Conservation (phyloP, 345 rosid genomes). For the Linum lewisii region DNA sequence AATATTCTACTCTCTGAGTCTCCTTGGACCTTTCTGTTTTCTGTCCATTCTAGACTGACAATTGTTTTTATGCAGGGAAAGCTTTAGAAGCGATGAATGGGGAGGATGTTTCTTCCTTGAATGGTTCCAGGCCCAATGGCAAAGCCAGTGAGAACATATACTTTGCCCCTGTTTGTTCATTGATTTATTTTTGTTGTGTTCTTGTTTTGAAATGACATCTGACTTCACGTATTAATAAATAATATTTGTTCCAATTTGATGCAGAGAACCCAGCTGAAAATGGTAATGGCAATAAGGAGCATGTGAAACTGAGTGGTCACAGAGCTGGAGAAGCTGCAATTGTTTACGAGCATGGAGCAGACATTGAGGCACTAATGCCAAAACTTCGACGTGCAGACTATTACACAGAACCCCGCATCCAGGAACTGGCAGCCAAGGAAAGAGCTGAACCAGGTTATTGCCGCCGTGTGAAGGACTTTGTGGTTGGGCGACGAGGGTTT, state of each 20-base stretch:
- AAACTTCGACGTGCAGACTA: conserved; percentile 71
- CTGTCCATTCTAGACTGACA: background rate
- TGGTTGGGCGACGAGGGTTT: conserved; percentile 75
- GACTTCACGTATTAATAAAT: background rate
- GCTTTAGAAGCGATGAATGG: conserved; percentile 14
- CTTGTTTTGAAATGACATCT: background rate
- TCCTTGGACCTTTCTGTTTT: background rate
- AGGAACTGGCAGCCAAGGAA: conserved; percentile 89
- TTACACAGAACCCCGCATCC: conserved; percentile 86
- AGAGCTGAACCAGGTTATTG: conserved; percentile 72
- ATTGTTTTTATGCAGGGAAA: conserved; percentile 27
- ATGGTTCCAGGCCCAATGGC: conserved; percentile 30
- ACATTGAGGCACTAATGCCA: conserved; percentile 87
- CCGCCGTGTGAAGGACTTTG: conserved; percentile 63
- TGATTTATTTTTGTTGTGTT: background rate
- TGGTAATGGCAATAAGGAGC: conserved; percentile 36
- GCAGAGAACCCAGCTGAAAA: conserved; percentile 38
- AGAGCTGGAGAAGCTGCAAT: conserved; percentile 80
- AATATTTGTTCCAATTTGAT: conserved; percentile 5
- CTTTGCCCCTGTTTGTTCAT: background rate
- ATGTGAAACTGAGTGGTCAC: conserved; percentile 47
- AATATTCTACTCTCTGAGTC: background rate
- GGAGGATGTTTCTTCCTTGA: conserved; percentile 9
- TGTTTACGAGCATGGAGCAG: conserved; percentile 72
- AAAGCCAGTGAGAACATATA: conserved; percentile 27